Evolutionary conservation across 495 filamentous ascomycete species (phyloP), one percentile per base, ranked within the genome.

Genomic region (Sporormia fimetaria): DNA sequence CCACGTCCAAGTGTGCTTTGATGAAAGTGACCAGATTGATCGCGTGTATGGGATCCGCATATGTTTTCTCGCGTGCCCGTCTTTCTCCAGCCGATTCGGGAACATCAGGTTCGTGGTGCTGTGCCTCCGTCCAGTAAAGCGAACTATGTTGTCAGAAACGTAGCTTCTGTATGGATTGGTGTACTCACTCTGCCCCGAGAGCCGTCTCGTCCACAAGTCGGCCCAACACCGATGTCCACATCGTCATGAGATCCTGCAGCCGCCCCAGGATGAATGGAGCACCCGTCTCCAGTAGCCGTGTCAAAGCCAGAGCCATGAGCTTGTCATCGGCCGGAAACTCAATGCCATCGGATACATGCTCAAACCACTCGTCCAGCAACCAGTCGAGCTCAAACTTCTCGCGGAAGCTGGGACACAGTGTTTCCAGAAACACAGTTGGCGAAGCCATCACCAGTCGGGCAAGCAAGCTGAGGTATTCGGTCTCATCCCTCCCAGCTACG

Each of bases 291-390:
- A 88, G 73, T 18, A 95, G 68, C 24, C 80, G 73, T 6, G 90
- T 93, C 15, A 95, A 69, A 4, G 75, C 88, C 2, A 98, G 70
- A 32, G 72, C 76, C 47, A 79, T 81, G 8, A 95, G 68, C 61
- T 98, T 98, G 61, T 81, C 75, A 28, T 78, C 70, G 22, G 70
- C 75, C 3, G 73, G 65, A 57, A 85, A 76, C 27, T 73, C 76
- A 58, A 92, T 85, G 57, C 74, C 79, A 52, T 90, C 83, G 51
- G n/a, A n/a, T 27, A 92, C 83, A 51, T 87, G 80, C 24, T 63
- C 60, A 63, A 95, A 93, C 90, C 90, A 98, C 59, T 92, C 86
- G 0, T 70, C 66, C 27, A 84, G 60, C 21, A 96, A 66, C 87
- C 86, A 94, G 12, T 63, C 57, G 28, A 78, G 61, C 46, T 54